Evolutionary conservation across 2,329 filamentous ascomycete genomes (phyloP), one percentile per base, ranked within the genome.

Genomic region (Fusarium torulosum): DNA sequence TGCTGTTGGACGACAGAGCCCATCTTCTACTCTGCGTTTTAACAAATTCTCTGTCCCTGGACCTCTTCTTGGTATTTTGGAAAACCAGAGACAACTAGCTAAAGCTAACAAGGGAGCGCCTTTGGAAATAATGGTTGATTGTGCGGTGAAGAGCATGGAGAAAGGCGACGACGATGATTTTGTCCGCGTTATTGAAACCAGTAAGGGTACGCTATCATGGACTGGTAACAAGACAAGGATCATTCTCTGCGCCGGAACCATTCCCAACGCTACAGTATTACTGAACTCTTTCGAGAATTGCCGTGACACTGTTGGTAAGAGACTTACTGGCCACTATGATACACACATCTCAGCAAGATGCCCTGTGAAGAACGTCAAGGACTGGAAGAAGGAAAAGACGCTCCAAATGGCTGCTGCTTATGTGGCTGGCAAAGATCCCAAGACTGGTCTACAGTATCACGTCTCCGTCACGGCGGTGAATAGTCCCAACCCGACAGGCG

Each of bases 101-200:
- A 51, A 51, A 17, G n/a, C 14, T 21, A 29, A 51, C 4, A 15
- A 40, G 23, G 47, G n/a, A 31, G n/a, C 47, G 1, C 35, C 47
- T 17, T 15, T 51, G 11, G 47, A 51, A 17, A 51, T 51, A 31
- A 40, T 40, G 47, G 47, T 40, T 40, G 35, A 51, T n/a, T 51
- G 47, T 29, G 23, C 23, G 4, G 35, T n/a, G n/a, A 51, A 41
- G 7, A 51, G 11, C 35, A 51, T 51, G 47, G 10, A 20, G 3
- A 40, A 51, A 51, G 35, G 23, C 6, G 47, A 51, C 10, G 47
- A 51, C 7, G 47, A 51, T 17, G 15, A 31, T 29, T 41, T 21
- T 21, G 35, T 51, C 47, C 47, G 47, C 4, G 47, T 51, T 40
- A 3, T 51, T 17, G 25, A 51, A 41, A 51, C 35, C 35, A 51